These are phyloP conservation scores for Claviceps sp. DNA, from an alignment of 2,329 filamentous ascomycete genomes.

Conservation along the genomic window DNA sequence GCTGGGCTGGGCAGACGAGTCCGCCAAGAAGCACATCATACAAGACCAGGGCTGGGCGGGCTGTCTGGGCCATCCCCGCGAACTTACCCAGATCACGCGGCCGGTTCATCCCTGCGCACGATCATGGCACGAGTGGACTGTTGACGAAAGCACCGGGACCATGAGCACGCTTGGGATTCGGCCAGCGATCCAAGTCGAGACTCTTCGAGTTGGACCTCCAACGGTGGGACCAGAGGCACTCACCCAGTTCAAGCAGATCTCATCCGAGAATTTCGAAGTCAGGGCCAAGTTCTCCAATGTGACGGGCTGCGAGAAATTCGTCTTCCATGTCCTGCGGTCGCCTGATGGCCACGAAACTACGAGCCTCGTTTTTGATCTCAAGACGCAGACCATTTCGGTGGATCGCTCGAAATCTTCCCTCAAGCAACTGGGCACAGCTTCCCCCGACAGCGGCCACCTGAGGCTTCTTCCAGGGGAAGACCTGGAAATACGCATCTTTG, in stretches of 20 bases:
- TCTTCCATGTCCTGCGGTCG: conserved; percentile 4
- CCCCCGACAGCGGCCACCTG: conserved; percentile 2
- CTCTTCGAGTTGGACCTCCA: conserved; percentile 1
- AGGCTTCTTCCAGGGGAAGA: conserved; percentile 8
- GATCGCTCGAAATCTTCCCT: conserved; percentile 10
- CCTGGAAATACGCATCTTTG: conserved; percentile 9
- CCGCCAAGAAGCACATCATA: conserved; percentile 6
- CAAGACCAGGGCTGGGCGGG: conserved; percentile 9
- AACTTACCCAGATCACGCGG: conserved; percentile 5
- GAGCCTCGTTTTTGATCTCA: conserved; percentile 8
- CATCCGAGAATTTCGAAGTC: conserved; percentile 4
- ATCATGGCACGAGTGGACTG: conserved; percentile 6
- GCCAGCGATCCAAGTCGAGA: conserved; percentile 6
- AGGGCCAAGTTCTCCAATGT: conserved; percentile 3
- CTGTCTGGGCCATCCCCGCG: conserved; percentile 8
- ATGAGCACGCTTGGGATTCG: conserved; percentile 9
- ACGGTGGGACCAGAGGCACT: neutral
- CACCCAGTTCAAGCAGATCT: neutral
- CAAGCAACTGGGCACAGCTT: conserved; percentile 2
- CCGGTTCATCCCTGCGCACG: neutral
- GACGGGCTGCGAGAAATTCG: conserved; percentile 3
- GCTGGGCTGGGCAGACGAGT: conserved; percentile 11
- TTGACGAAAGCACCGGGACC: conserved; percentile 4
- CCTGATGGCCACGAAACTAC: conserved; percentile 7
- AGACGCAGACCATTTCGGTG: conserved; percentile 8